Conservation (phyloP, 2,329 filamentous ascomycete species). For the Phoma sp. region DNA sequence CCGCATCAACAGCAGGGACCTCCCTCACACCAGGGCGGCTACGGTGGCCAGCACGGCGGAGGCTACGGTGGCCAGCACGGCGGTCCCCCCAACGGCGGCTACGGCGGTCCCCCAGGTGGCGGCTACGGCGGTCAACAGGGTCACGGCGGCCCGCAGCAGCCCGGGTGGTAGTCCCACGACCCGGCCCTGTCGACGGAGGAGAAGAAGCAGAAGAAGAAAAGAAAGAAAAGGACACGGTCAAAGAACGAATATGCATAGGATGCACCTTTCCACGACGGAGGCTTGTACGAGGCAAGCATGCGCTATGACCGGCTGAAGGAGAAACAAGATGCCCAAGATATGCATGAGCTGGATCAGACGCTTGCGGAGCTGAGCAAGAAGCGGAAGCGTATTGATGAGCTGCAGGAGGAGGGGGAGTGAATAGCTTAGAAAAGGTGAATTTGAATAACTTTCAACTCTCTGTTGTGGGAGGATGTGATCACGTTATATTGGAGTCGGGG, state of each 20-base stretch:
- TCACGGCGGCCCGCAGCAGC: constrained; percentile 24
- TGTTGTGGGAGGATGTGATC: too few species aligned
- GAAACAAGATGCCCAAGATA: too few species aligned
- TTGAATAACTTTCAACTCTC: too few species aligned
- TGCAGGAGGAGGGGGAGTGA: too few species aligned
- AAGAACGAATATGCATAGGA: too few species aligned
- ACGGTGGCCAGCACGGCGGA: constrained; percentile 1
- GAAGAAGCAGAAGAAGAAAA: neutral
- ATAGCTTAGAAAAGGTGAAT: too few species aligned
- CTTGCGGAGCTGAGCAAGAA: neutral
- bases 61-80: constrained; percentile 4
- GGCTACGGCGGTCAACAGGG: constrained; percentile 5
- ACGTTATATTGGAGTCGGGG: too few species aligned
- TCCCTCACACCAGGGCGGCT: constrained; percentile 13
- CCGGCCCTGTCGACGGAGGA: neutral
- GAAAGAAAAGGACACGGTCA: neutral
- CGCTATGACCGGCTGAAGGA: too few species aligned
- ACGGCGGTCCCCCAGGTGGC: neutral
- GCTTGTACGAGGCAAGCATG: too few species aligned
- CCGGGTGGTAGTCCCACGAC: constrained; percentile 30
- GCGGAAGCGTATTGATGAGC: neutral
- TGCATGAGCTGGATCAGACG: neutral
- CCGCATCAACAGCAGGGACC: constrained; percentile 20
- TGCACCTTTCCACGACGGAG: too few species aligned
- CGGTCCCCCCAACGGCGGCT: constrained; percentile 4